Percentiles rank a stretch among this genome's conserved stretches.
Conservation (phyloP, 305 asterid species). For the Fraxinus paxiana region DNA sequence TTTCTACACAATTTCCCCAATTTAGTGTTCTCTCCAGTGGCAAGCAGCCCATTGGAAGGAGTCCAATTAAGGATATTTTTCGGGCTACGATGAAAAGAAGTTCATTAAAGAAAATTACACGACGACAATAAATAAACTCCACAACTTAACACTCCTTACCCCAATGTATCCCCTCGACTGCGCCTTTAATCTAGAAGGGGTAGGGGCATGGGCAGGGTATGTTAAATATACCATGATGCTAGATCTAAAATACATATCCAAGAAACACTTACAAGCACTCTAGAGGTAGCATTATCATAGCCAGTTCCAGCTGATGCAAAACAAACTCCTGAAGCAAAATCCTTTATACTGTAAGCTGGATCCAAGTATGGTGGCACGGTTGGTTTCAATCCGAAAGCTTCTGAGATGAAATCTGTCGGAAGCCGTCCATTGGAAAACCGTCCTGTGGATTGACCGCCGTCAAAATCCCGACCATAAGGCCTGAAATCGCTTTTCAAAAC, state of each 20-base stretch:
- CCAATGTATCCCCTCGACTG: neutral
- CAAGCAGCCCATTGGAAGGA: constrained; percentile 78
- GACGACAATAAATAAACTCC: neutral
- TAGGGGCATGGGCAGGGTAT: neutral
- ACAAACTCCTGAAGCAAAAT: constrained; percentile 68
- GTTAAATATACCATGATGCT: neutral
- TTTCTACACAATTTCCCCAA: constrained; percentile 42
- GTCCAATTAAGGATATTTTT: constrained; percentile 59
- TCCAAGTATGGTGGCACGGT: constrained; percentile 65
- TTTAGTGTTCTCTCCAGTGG: constrained; percentile 63
- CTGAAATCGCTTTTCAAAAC: constrained; percentile 54
- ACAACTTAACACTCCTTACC: neutral
- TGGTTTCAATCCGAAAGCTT: constrained; percentile 55
- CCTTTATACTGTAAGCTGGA: constrained; percentile 50
- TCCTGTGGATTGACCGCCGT: constrained; percentile 53
- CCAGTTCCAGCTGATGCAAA: constrained; percentile 96
- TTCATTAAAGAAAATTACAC: neutral
- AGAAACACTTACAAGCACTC: constrained; percentile 47
- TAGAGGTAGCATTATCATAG: constrained; percentile 60
- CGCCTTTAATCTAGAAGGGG: neutral
- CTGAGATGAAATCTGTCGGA: constrained; percentile 63
- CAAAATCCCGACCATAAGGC: constrained; percentile 74
- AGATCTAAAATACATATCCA: neutral
- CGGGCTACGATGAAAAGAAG: constrained; percentile 20
- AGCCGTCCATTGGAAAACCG: constrained; percentile 68